These are phyloP conservation scores for Goffeauzyma gilvescens DNA, from an alignment of 768 basidiomycete genomes.

Conservation along the genomic window DNA sequence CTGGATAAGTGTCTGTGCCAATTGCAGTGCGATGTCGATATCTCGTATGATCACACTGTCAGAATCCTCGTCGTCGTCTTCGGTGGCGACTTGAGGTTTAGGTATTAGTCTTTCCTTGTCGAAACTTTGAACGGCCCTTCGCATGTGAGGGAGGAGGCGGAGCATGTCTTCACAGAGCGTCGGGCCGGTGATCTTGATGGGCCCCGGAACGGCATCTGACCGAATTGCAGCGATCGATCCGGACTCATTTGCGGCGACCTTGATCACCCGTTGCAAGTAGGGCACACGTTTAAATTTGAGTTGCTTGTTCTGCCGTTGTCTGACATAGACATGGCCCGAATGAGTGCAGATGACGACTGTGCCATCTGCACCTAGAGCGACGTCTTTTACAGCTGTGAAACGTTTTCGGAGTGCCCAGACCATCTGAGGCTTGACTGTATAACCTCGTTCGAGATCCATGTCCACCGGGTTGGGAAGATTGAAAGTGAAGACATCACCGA, in stretches of 20 bases:
- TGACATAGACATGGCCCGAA: constrained; percentile 82
- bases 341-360: constrained; percentile 79
- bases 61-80: constrained; percentile 37
- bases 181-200: constrained; percentile 42
- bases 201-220: constrained; percentile 46
- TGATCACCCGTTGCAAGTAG: constrained; percentile 62
- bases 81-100: constrained; percentile 19
- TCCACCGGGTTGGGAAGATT: constrained; percentile 33
- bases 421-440: constrained; percentile 55
- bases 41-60: constrained; percentile 26
- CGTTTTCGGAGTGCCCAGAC: constrained; percentile 77
- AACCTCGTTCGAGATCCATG: constrained; percentile 28
- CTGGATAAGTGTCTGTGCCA: constrained; percentile 20
- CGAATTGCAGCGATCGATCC: constrained; percentile 76
- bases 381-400: constrained; percentile 70
- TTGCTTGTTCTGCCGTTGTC: constrained; percentile 41
- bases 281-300: constrained; percentile 62
- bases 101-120: constrained; percentile 15
- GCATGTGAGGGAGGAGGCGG: constrained; percentile 45
- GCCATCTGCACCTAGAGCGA: constrained; percentile 71
- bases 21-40: constrained; percentile 18
- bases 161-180: constrained; percentile 49
- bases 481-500: constrained; percentile 86
- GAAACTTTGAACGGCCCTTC: constrained; percentile 18
- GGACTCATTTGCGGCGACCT: constrained; percentile 65